A percentile compares a stretch with the other conserved stretches of the same genome.
Conservation (phyloP, 768 basidiomycete genomes). For the Tephrocybe sp. region DNA sequence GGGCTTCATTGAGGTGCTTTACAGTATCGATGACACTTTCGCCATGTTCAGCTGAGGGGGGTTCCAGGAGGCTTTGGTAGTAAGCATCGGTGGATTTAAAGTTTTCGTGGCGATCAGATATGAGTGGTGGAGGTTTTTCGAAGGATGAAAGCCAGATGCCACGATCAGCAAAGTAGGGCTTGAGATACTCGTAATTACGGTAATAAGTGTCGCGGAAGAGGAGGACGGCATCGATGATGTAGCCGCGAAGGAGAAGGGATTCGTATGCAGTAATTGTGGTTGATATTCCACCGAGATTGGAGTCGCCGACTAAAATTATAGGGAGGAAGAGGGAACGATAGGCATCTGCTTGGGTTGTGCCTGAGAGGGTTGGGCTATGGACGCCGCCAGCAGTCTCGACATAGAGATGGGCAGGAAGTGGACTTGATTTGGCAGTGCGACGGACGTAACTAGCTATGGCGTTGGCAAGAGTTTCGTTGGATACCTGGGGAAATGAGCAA, state of each 20-base stretch:
- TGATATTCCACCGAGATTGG: constrained; percentile 91
- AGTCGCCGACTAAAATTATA: constrained; percentile 83
- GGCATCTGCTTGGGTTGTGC: constrained; percentile 79
- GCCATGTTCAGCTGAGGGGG: constrained; percentile 17
- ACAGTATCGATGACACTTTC: constrained; percentile 44
- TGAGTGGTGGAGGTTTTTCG: constrained; percentile 54
- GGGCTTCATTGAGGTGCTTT: constrained; percentile 58
- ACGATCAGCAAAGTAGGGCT: constrained; percentile 73
- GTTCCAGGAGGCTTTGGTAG: constrained; percentile 51
- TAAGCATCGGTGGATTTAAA: constrained; percentile 60
- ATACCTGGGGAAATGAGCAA: constrained; percentile 20
- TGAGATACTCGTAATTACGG: constrained; percentile 81
- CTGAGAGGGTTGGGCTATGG: constrained; percentile 84
- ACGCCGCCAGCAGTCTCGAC: constrained; percentile 97
- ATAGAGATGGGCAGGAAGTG: constrained; percentile 57
- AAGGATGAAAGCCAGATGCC: constrained; percentile 55
- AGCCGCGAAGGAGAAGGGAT: constrained; percentile 86
- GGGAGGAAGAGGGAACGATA: constrained; percentile 89
- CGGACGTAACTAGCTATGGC: constrained; percentile 65
- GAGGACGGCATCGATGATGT: constrained; percentile 79
- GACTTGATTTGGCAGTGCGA: constrained; percentile 32
- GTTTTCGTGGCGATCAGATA: constrained; percentile 44
- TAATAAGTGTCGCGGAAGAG: constrained; percentile 88
- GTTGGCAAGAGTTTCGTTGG: constrained; percentile 64
- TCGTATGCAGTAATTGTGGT: constrained; percentile 91